phyloP scores from a whole-genome alignment of 208 protist genomes.

The Trypanosomatidae sp. region DNA sequence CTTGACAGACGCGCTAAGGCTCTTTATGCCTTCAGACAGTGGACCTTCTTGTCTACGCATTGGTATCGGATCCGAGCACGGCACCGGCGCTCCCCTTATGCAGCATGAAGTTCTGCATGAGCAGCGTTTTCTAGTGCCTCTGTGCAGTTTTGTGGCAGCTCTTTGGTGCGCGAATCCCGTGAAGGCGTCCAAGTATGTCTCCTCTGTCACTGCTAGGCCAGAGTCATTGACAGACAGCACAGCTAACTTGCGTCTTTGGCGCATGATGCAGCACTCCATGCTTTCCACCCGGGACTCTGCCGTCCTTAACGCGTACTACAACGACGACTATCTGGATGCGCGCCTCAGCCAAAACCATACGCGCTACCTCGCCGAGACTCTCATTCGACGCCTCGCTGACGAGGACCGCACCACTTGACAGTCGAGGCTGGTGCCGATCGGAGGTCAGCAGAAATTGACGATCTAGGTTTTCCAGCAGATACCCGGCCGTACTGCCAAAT shows the following conservation, averaged over 20 bases:
- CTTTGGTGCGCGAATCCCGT: conserved; percentile 67
- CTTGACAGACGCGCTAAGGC: conserved; percentile 24
- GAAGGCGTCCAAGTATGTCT: conserved; percentile 43
- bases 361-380: conserved; percentile 71
- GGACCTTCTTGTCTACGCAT: conserved; percentile 28
- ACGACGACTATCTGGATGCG: conserved; percentile 47
- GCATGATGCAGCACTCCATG: conserved; percentile 82
- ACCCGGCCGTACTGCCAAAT: not conserved
- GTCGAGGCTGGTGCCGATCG: not conserved
- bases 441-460: not conserved
- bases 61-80: conserved; percentile 45
- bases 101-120: conserved; percentile 29
- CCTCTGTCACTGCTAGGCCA: conserved; percentile 29
- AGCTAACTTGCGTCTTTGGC: conserved; percentile 62
- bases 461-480: not conserved
- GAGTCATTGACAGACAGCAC: conserved; percentile 6
- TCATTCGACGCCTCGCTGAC: conserved; percentile 46
- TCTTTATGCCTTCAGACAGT: conserved; percentile 9
- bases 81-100: conserved; percentile 23
- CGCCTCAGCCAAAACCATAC: conserved; percentile 64
- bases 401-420: not conserved
- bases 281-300: conserved; percentile 81
- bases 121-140: conserved; percentile 37
- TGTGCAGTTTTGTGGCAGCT: conserved; percentile 56
- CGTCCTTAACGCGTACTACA: conserved; percentile 55